Base-by-base conservation (phyloP, 1,139 yeast genomes). In the Blastobotrys niveus region DNA sequence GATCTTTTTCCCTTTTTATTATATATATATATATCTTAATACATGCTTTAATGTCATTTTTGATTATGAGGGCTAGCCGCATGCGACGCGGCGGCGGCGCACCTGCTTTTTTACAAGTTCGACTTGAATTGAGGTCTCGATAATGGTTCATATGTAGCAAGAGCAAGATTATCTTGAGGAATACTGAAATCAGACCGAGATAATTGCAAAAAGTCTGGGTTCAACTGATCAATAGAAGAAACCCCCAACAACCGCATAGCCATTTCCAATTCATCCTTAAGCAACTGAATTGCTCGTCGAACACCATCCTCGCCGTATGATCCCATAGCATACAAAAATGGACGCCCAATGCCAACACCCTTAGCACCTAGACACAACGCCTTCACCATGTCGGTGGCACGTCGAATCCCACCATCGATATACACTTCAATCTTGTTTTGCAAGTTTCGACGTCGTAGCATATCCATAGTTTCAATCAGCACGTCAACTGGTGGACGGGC, bases 191-290 rank as follows among this genome's bases (percentile, higher is more conserved):
- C 33, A 20, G 72, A 46, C 35, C 66, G 59, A 38, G 67, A 60
- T 9, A 71, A 60, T 53, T 81, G 86, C 9, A 81, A 61, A 49
- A 73, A 66, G 6, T 69, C 65, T 12, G 79, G 80, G 52, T 76
- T 71, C 51, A 89, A 70, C 35, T 87, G 82, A 38, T 72, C 75
- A 18, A 89, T 67, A 21, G 71, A 71, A 19, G 77, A 79, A 27
- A 77, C 95, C 35, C 96, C 97, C 42, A 89, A 67, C 41, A 88
- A 70, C 53, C 95, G 73, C 96, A 89, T 86, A 63, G 82, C 79
- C 91, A 87, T 84, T 51, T 76, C 79, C 62, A 89, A 64, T 61
- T 89, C 97, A 49, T 82, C 88, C 59, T 80, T 82, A 54, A 89
- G 70, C 40, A 87, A 67, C 56, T 82, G 88, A 52, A 84, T 80